Base-by-base conservation (phyloP, 257 asterid genomes). In the Striga asiatica region DNA sequence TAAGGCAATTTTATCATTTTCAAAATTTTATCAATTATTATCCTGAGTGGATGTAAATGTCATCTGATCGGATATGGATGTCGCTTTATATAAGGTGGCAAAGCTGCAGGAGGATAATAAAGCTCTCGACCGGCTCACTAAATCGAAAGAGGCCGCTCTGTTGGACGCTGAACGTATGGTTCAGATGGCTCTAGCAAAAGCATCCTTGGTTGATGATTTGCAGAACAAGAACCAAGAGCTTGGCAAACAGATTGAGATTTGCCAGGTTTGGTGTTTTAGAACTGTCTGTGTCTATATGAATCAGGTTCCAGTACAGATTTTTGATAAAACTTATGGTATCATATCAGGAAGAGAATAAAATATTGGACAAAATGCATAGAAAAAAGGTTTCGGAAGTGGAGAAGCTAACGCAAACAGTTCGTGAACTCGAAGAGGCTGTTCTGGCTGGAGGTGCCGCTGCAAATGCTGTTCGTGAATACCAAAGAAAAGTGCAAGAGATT, bases 371-470 rank as follows among this genome's bases (percentile, higher is more conserved):
- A 69, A 81, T 84, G 93, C 87, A 84, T 55, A 68, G 95, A 53
- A 95, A 88, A 66, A 88, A 88, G 77, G 93, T 88, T 65, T 69
- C 83, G 22, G 94, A 88, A 73, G 96, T 88, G 71, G 96, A 84
- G 71, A 88, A 79, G 77, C 82, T 88, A 54, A 81, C 83, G 2
- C 95, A 80, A 76, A 80, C 84, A 17, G 86, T 88, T 50, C 81
- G 70, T 58, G 95, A 88, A 67, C 95, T 88, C 43, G 97, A 88
- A 76, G 97, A 88, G 76, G 95, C 87, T 63, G 94, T 88, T 69
- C 75, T 88, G 75, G 88, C 94, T 35, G 95, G 97, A 60, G 97
- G 94, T 21, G 95, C 93, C 69, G 94, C 97, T 13, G 91, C 97
- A 31, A 88, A 88, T 75, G 95, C 94, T 54, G 91, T 88, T 16